phyloP scores from a whole-genome alignment of 2,329 filamentous ascomycete genomes.

The Fusarium sp. region DNA sequence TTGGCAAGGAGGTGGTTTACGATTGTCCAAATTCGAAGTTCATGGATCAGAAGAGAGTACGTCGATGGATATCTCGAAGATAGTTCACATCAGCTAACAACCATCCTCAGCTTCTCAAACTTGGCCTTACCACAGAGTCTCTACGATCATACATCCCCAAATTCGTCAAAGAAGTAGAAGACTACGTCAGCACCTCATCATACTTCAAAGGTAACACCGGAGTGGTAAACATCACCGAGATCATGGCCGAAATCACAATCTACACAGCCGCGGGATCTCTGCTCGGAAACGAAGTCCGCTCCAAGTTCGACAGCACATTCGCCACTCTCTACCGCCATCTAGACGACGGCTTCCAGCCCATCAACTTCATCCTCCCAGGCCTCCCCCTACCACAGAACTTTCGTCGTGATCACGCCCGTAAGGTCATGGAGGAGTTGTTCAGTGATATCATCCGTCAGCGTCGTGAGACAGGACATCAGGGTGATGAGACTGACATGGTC shows the following conservation, averaged over 20 bases:
- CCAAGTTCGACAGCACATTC: conserved; percentile 82
- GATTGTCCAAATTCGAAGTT: conserved; percentile 90
- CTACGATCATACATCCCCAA: conserved; percentile 81
- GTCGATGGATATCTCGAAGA: not conserved
- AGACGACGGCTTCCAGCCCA: conserved; percentile 87
- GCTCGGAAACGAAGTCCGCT: conserved; percentile 85
- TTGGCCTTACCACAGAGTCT: conserved; percentile 78
- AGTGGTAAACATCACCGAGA: conserved; percentile 76
- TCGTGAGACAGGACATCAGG: conserved; percentile 64
- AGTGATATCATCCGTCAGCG: conserved; percentile 82
- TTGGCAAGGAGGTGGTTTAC: conserved; percentile 88
- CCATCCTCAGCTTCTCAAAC: conserved; percentile 76
- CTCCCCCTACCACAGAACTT: conserved; percentile 87
- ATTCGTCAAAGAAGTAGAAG: conserved; percentile 79
- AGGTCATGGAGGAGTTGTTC: conserved; percentile 83
- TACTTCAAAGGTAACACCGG: conserved; percentile 77
- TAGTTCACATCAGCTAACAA: not conserved
- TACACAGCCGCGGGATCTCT: conserved; percentile 90
- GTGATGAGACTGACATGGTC: conserved; percentile 79
- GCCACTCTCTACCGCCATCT: conserved; percentile 87
- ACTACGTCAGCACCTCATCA: conserved; percentile 76
- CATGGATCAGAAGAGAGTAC: conserved; percentile 94
- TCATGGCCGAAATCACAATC: conserved; percentile 87
- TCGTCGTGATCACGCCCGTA: conserved; percentile 81
- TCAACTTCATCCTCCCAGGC: conserved; percentile 92